Evolutionary conservation across 768 basidiomycete species (phyloP).

Genomic region (Cystobasidium ongulense): DNA sequence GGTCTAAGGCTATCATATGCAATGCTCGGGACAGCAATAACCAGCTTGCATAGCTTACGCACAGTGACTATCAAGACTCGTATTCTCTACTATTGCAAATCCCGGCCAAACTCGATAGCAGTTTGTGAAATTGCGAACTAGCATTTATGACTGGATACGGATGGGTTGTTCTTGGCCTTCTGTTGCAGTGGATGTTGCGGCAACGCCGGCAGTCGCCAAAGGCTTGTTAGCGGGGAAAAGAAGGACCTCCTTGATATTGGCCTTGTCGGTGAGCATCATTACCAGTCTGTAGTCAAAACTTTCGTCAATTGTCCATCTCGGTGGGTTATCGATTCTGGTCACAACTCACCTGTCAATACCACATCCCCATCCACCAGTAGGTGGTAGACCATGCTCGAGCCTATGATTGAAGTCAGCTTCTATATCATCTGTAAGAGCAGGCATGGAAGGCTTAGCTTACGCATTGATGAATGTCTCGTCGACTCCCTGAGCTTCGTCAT

Average conservation of each 20-base stretch:
- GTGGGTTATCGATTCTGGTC: background rate
- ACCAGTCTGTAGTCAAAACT: slow-evolving; percentile 52
- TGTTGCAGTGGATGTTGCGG: slow-evolving; percentile 2
- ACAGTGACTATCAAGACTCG: no score
- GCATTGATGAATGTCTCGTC: slow-evolving; percentile 95
- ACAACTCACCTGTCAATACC: slow-evolving; percentile 67
- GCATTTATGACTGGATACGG: background rate
- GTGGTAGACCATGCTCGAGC: slow-evolving; percentile 92
- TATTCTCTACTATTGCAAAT: no score
- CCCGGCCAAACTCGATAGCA: no score
- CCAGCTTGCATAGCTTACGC: no score
- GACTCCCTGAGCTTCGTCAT: slow-evolving; percentile 94
- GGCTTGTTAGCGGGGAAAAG: slow-evolving; percentile 42
- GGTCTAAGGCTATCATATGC: no score
- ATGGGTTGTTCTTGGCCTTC: slow-evolving; percentile 15
- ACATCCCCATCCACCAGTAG: slow-evolving; percentile 94
- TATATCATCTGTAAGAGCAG: background rate
- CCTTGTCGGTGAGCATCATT: slow-evolving; percentile 86
- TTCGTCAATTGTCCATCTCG: background rate
- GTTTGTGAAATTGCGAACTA: no score
- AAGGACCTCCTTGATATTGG: slow-evolving; percentile 41
- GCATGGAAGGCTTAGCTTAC: slow-evolving; percentile 52
- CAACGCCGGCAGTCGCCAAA: background rate
- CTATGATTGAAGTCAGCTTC: slow-evolving; percentile 47
- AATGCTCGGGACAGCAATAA: no score